Conservation (phyloP, 306 rosid genomes). For the Biancaea sappan region DNA sequence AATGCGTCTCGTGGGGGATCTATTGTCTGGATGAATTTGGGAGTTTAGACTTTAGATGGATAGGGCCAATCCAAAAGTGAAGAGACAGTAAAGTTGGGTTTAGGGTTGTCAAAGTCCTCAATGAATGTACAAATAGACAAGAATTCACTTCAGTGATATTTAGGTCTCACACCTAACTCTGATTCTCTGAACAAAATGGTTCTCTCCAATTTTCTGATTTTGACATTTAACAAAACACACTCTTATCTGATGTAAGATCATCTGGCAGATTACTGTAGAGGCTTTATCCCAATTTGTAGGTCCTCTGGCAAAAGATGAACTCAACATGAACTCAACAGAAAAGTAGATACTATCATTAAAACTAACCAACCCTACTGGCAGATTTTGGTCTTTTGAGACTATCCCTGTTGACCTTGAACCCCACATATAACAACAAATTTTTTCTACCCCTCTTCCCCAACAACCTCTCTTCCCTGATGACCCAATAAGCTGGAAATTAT, state of each 20-base stretch:
- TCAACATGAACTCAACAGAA: no score
- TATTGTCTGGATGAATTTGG: conserved; percentile 13
- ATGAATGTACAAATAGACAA: background rate
- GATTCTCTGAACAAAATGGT: no score
- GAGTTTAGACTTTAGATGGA: background rate
- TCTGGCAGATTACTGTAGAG: background rate
- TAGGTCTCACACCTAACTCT: background rate
- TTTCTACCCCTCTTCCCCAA: no score
- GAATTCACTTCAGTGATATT: background rate
- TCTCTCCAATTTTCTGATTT: background rate
- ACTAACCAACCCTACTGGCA: no score
- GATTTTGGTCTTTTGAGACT: no score
- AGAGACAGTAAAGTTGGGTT: background rate
- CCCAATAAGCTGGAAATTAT: no score
- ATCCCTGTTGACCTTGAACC: no score
- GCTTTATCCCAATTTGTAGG: no score
- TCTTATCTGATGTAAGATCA: background rate
- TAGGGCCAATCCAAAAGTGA: background rate
- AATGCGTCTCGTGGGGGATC: background rate
- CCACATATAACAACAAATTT: no score
- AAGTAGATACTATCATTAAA: no score
- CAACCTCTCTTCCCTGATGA: no score
- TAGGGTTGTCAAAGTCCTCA: background rate
- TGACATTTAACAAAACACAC: background rate
- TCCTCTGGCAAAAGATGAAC: no score